phyloP scores from a whole-genome alignment of 441 rosid species.

The Erysimum pusillum region DNA sequence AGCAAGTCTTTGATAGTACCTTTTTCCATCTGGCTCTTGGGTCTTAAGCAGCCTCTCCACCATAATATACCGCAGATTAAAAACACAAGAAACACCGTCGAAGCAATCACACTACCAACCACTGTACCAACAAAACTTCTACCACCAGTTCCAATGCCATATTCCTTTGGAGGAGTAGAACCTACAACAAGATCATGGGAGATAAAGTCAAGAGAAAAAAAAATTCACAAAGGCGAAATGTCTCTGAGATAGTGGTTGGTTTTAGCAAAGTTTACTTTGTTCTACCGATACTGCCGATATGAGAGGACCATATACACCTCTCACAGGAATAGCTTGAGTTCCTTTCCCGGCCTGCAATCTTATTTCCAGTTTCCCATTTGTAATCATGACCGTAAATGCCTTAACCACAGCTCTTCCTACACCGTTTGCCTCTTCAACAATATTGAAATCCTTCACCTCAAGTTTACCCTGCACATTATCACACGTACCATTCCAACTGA shows the following conservation, averaged over 20 bases:
- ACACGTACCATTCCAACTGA: constrained; percentile 11
- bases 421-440: constrained; percentile 58
- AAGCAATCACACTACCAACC: constrained; percentile 53
- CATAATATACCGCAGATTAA: constrained; percentile 52
- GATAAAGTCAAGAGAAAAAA: constrained; percentile 16
- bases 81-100: constrained; percentile 46
- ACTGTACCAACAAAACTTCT: constrained; percentile 48
- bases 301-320: constrained; percentile 71
- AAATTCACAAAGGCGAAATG: background rate
- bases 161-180: constrained; percentile 50
- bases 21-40: constrained; percentile 50
- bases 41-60: constrained; percentile 55
- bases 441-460: constrained; percentile 55
- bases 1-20: constrained; percentile 40
- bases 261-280: constrained; percentile 45
- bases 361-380: constrained; percentile 55
- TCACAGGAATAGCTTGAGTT: constrained; percentile 54
- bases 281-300: constrained; percentile 63
- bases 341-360: constrained; percentile 71
- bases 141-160: constrained; percentile 26
- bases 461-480: constrained; percentile 49
- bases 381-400: constrained; percentile 47
- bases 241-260: background rate
- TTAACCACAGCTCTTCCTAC: constrained; percentile 45
- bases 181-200: constrained; percentile 46